Conservation (phyloP, 495 filamentous ascomycete species). For the Terfezia claveryi region DNA sequence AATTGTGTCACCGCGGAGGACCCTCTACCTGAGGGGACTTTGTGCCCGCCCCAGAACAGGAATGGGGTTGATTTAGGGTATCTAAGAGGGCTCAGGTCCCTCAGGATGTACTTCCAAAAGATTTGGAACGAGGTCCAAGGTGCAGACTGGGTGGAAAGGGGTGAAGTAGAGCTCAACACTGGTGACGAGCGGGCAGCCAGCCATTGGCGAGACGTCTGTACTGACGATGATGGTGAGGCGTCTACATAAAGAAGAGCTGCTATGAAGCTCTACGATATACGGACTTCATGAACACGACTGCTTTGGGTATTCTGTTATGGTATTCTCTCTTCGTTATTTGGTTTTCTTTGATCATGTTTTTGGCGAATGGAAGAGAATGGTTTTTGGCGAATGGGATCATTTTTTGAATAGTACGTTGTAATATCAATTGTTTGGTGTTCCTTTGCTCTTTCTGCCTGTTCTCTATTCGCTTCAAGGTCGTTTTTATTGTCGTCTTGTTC, state of each 20-base stretch:
- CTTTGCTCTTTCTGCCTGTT: no score
- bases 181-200: not conserved
- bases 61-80: conserved; percentile 73
- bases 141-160: not conserved
- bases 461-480: no score
- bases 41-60: conserved; percentile 64
- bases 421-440: no score
- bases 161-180: not conserved
- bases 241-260: not conserved
- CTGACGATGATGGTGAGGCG: not conserved
- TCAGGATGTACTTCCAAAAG: conserved; percentile 66
- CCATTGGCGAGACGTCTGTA: not conserved
- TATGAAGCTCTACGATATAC: no score
- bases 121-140: conserved; percentile 46
- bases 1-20: conserved; percentile 89
- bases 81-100: conserved; percentile 55
- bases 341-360: no score
- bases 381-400: no score
- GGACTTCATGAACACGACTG: no score
- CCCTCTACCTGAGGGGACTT: conserved; percentile 31
- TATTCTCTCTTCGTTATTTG: no score
- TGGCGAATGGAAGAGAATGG: no score
- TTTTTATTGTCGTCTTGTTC: no score
- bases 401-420: no score
- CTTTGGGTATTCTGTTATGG: no score